Evolutionary conservation across 768 basidiomycete species (phyloP), one percentile per base, ranked within the genome.

Genomic region (Rhizopogon vinicolor): DNA sequence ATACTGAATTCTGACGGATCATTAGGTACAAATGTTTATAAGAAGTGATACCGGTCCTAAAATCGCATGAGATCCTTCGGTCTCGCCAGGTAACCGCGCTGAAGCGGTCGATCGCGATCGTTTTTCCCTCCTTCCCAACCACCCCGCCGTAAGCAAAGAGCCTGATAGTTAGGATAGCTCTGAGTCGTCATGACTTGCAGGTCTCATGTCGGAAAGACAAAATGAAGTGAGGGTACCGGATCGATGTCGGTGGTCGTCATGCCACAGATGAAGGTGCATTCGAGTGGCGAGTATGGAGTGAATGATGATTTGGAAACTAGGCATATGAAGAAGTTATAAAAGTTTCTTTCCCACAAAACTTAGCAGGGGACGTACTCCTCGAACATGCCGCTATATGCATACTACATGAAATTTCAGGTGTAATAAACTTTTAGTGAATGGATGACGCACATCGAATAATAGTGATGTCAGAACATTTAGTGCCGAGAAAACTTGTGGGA

Each of bases 361-460:
- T 18, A 35, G 29, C 18, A 40, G 25, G 8, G 12, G n/a, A 35
- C 52, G 31, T 33, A 55, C 54, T 55, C 54, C 40, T 53, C 35
- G 18, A 55, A 53, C 54, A 55, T 55, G 18, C 48, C 50, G 10
- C 48, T 51, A 55, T 55, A 55, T 7, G 50, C 46, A 22, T 55
- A 29, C 54, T 55, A 41, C 4, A 5, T 25, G 25, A 25, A 25
- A 25, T 25, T 25, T 25, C 25, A 25, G 25, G 25, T 1, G 25
- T 37, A 22, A 51, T 13, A 9, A 16, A 19, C 5, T 31, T 52
- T 41, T 16, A 19, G 18, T 3, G 25, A 19, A 53, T 22, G 22
- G 39, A 13, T 42, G n/a, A 52, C 54, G 25, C 22, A 52, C 54
- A 16, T 55, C 22, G 7, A 55, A 31, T 12, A 55, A 16, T 41